These are phyloP conservation scores for Misopates orontium DNA, from an alignment of 257 asterid genomes.

Conservation along the genomic window DNA sequence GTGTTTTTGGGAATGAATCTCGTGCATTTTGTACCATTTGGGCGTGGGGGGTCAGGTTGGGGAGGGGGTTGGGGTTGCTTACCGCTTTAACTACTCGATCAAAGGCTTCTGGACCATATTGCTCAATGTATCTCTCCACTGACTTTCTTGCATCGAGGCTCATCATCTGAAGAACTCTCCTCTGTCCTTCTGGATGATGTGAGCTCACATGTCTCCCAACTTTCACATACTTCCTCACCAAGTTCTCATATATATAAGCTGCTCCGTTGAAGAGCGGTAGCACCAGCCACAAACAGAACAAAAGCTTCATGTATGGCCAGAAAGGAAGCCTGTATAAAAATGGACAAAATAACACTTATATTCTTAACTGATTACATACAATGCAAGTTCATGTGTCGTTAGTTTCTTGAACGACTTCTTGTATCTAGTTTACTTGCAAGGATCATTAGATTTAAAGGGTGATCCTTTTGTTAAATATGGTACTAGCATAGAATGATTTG, in stretches of 20 bases:
- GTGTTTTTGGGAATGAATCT: not conserved
- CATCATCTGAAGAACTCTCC: slow-evolving; percentile 86
- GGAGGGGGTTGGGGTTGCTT: not conserved
- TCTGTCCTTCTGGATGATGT: slow-evolving; percentile 51
- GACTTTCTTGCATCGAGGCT: slow-evolving; percentile 81
- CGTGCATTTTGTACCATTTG: not conserved
- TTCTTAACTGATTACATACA: too few relatives aligned
- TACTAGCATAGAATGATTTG: too few relatives aligned
- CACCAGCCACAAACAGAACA: slow-evolving; percentile 58
- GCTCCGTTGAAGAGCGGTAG: slow-evolving; percentile 60
- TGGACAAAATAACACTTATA: too few relatives aligned
- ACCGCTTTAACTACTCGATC: slow-evolving; percentile 79
- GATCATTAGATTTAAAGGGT: not conserved
- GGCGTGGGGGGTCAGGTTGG: not conserved
- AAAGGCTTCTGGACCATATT: slow-evolving; percentile 70
- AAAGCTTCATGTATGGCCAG: slow-evolving; percentile 80
- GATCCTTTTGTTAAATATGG: too few relatives aligned
- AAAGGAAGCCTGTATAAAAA: slow-evolving; percentile 67
- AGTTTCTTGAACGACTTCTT: too few relatives aligned
- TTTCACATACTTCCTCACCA: slow-evolving; percentile 59
- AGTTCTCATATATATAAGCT: slow-evolving; percentile 64
- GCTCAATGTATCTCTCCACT: slow-evolving; percentile 70
- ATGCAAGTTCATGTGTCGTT: too few relatives aligned
- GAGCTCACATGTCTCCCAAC: slow-evolving; percentile 57
- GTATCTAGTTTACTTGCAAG: not conserved